phyloP scores from a whole-genome alignment of 805 yeast species.

The Saccharomycopsis malanga region DNA sequence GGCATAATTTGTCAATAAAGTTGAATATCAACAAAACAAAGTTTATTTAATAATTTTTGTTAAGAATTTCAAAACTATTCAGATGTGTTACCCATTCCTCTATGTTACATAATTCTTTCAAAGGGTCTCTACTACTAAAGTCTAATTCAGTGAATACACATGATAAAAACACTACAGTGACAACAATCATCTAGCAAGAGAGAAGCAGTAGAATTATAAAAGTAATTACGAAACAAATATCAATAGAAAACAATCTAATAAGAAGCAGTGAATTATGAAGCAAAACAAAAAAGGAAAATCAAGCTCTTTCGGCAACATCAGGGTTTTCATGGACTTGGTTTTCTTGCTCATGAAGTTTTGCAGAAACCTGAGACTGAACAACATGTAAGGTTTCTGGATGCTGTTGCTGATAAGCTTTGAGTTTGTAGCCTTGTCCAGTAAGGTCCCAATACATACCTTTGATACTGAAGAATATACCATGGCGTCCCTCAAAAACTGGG shows the following conservation, averaged over 20 bases:
- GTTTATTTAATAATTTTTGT: too few species aligned
- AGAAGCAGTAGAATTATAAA: background rate
- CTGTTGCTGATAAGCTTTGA: constrained; percentile 65
- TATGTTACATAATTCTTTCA: too few species aligned
- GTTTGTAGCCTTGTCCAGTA: constrained; percentile 66
- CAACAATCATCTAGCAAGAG: too few species aligned
- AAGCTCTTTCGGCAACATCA: constrained; percentile 55
- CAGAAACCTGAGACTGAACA: constrained; percentile 52
- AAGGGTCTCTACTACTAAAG: too few species aligned
- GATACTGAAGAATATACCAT: constrained; percentile 52
- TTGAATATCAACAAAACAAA: too few species aligned
- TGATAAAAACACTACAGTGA: background rate
- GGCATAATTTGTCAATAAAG: too few species aligned
- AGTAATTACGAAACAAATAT: background rate
- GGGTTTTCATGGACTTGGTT: constrained; percentile 45
- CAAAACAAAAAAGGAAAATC: background rate
- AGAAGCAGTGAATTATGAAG: background rate
- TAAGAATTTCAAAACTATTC: too few species aligned
- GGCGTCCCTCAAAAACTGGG: constrained; percentile 72
- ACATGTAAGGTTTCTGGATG: constrained; percentile 74
- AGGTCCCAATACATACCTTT: constrained; percentile 85
- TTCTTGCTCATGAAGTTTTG: constrained; percentile 23
- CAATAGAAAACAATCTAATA: background rate
- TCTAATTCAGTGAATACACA: background rate
- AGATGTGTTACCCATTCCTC: too few species aligned